Evolutionary conservation across 2,329 filamentous ascomycete species (phyloP).

Genomic region (Xylariales sp.): DNA sequence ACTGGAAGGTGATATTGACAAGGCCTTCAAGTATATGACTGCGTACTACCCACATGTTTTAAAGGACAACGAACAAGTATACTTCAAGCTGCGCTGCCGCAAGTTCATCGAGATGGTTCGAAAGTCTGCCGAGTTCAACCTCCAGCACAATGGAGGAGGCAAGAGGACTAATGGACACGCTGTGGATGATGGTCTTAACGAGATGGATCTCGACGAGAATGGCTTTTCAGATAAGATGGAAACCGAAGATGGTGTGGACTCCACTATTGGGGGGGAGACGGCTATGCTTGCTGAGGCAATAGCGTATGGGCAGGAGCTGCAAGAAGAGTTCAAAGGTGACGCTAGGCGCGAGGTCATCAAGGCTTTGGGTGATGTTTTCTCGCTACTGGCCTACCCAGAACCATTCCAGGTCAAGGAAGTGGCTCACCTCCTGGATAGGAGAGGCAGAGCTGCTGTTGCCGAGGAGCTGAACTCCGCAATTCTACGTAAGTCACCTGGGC

Average conservation of each 20-base stretch:
- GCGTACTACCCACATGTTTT: constrained; percentile 78
- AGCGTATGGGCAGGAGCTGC: constrained; percentile 73
- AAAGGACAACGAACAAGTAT: constrained; percentile 73
- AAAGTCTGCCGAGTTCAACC: constrained; percentile 61
- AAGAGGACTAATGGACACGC: constrained; percentile 34
- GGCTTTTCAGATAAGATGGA: constrained; percentile 47
- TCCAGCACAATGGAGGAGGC: constrained; percentile 39
- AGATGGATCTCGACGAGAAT: constrained; percentile 41
- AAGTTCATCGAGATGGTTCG: constrained; percentile 96
- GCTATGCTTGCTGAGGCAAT: constrained; percentile 66
- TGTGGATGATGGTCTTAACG: constrained; percentile 50
- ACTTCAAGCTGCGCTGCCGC: constrained; percentile 82
- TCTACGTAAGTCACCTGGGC: constrained; percentile 58
- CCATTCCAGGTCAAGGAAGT: constrained; percentile 71
- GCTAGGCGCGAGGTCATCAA: constrained; percentile 65
- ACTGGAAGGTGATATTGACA: constrained; percentile 87
- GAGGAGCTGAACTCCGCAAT: constrained; percentile 95
- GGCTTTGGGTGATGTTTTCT: constrained; percentile 79
- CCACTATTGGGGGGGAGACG: constrained; percentile 17
- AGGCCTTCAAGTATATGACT: constrained; percentile 76
- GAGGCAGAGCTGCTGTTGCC: constrained; percentile 72
- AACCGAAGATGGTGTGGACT: constrained; percentile 40
- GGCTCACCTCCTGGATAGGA: constrained; percentile 71
- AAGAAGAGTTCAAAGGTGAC: constrained; percentile 72
- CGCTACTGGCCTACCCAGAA: constrained; percentile 81